Evolutionary conservation across 179 eudicot species (phyloP), one percentile per base, ranked within the genome.

Genomic region (Beta macrorhiza): DNA sequence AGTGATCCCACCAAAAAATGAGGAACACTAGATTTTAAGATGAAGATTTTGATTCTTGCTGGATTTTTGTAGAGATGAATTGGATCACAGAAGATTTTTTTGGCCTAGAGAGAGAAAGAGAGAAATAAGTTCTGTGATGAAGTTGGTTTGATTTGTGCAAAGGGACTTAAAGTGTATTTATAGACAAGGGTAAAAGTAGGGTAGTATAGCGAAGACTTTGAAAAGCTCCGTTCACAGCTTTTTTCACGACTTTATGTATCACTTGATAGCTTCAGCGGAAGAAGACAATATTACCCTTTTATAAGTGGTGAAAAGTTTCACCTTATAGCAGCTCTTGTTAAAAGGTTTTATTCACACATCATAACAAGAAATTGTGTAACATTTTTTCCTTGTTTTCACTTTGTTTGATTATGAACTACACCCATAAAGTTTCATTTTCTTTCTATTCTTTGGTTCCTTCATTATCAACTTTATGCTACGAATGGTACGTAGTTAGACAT

Each of bases 161-260:
- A 44, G 42, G 76, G 42, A 72, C n/a, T 59, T 65, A 72, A 25
- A 79, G 81, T 85, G 80, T 82, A 85, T 82, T 85, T 82, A 85
- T 85, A 82, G 83, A 55, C 37, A 51, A 5, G 55, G 62, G 78
- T 53, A 63, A 42, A 63, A 32, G 22, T 5, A 61, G n/a, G 11
- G 4, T 65, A 3, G 20, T 20, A 44, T 79, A 32, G 63, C 25
- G 47, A 42, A 59, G 83, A 69, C 73, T 83, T 79, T 42, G 3
- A 58, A 72, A 64, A 75, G n/a, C 68, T 67, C 63, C 72, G 84
- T 80, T 79, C 79, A 75, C 85, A 69, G 79, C 82, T 65, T 73
- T 10, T 14, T 25, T 29, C 9, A 53, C 76, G 62, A 73, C 76
- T 73, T 73, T 73, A 44, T 67, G 71, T 32, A 67, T 29, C 13